Conservation (phyloP, 148 eudicot genomes). For the Cornus suecica region DNA sequence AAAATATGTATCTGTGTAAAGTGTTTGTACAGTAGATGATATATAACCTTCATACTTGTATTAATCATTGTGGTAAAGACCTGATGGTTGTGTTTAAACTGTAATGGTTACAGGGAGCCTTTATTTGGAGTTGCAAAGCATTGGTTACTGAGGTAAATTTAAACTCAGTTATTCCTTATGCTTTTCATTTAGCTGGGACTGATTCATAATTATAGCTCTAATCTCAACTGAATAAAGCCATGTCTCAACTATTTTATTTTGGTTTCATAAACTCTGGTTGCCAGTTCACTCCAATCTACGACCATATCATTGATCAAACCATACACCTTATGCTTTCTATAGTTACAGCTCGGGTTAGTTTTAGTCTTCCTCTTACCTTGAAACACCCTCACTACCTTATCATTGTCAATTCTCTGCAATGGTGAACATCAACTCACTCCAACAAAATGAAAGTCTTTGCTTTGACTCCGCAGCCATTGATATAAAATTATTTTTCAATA, state of each 20-base stretch:
- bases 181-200: neutral
- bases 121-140: conserved; percentile 91
- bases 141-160: conserved; percentile 79
- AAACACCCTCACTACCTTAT: neutral
- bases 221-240: neutral
- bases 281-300: neutral
- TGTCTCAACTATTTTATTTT: neutral
- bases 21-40: neutral
- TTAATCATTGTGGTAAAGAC: neutral
- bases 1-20: neutral
- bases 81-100: conserved; percentile 11
- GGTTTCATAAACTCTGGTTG: conserved; percentile 4
- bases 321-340: neutral
- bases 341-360: neutral
- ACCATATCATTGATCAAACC: neutral
- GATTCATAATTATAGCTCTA: neutral
- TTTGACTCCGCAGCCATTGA: neutral
- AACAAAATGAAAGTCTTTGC: neutral
- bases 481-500: neutral
- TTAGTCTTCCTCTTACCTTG: neutral
- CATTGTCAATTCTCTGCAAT: neutral
- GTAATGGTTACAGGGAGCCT: conserved; percentile 72
- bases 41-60: neutral
- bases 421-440: neutral
- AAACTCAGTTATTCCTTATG: neutral